Evolutionary conservation across 768 basidiomycete genomes (phyloP).

Genomic region (Lepiota subincarnata): DNA sequence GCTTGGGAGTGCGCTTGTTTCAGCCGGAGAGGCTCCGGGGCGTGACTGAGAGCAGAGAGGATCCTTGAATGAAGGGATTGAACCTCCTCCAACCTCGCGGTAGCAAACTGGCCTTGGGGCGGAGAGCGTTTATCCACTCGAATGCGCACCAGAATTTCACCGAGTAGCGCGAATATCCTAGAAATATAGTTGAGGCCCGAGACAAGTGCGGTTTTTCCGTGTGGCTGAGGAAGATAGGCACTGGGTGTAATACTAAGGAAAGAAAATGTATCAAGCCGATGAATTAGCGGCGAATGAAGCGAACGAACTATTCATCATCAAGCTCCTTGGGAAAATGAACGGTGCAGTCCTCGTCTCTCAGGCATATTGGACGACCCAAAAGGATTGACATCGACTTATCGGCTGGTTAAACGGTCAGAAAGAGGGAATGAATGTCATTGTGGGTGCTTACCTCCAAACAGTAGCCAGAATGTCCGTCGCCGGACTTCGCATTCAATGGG

Average conservation of each 20-base stretch:
- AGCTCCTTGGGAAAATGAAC: constrained; percentile 85
- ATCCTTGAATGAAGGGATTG: constrained; percentile 76
- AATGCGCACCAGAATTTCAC: constrained; percentile 84
- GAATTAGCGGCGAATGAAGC: constrained; percentile 23
- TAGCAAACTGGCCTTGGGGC: constrained; percentile 81
- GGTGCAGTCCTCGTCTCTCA: constrained; percentile 89
- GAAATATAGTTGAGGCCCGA: constrained; percentile 86
- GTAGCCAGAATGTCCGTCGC: constrained; percentile 84
- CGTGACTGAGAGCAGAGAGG: constrained; percentile 66
- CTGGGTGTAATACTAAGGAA: constrained; percentile 70
- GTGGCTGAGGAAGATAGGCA: constrained; percentile 83
- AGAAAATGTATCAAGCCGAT: constrained; percentile 19
- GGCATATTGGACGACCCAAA: constrained; percentile 77
- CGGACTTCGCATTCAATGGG: constrained; percentile 86
- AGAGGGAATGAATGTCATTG: not conserved
- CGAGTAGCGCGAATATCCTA: constrained; percentile 79
- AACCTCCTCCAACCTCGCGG: constrained; percentile 80
- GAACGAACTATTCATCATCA: constrained; percentile 82
- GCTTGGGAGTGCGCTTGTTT: constrained; percentile 51
- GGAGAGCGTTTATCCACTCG: constrained; percentile 84
- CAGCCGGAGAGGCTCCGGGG: constrained; percentile 70
- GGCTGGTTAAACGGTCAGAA: constrained; percentile 36
- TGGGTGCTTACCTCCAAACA: constrained; percentile 68
- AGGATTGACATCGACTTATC: constrained; percentile 90
- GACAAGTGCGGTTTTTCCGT: constrained; percentile 78